Evolutionary conservation across 441 rosid species (phyloP).

Genomic region (Macaranga tanarius): DNA sequence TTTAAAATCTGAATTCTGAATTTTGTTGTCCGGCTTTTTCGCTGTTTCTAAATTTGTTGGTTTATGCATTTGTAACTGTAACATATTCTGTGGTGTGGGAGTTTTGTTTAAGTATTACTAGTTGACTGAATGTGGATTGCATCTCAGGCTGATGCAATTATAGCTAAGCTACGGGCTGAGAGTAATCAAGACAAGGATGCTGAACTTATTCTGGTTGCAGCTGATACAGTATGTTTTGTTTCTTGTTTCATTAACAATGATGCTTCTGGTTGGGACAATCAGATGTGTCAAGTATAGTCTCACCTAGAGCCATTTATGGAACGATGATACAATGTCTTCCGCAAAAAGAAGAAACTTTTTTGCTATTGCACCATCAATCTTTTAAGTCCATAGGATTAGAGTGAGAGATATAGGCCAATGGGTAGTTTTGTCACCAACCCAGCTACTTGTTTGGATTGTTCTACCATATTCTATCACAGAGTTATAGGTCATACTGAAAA

Average conservation of each 20-base stretch:
- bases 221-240: slow-evolving; percentile 68
- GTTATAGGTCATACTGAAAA: background rate
- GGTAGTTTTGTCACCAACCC: background rate
- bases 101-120: slow-evolving; percentile 17
- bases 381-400: background rate
- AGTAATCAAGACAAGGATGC: slow-evolving; percentile 38
- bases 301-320: slow-evolving; percentile 39
- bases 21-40: background rate
- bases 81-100: slow-evolving; percentile 7
- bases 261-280: slow-evolving; percentile 14
- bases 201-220: slow-evolving; percentile 53
- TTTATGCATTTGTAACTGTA: background rate
- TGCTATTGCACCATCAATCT: slow-evolving; percentile 1
- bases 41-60: background rate
- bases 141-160: slow-evolving; percentile 71
- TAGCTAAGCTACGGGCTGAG: slow-evolving; percentile 41
- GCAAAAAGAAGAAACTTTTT: background rate
- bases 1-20: background rate
- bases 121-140: slow-evolving; percentile 35
- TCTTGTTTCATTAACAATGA: slow-evolving; percentile 14
- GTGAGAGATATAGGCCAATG: slow-evolving; percentile 8
- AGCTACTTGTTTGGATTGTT: slow-evolving; percentile 14
- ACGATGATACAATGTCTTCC: slow-evolving; percentile 33
- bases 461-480: background rate
- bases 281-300: slow-evolving; percentile 16